Evolutionary conservation across 2,329 filamentous ascomycete species (phyloP).

Genomic region (Aspergillus proliferans): DNA sequence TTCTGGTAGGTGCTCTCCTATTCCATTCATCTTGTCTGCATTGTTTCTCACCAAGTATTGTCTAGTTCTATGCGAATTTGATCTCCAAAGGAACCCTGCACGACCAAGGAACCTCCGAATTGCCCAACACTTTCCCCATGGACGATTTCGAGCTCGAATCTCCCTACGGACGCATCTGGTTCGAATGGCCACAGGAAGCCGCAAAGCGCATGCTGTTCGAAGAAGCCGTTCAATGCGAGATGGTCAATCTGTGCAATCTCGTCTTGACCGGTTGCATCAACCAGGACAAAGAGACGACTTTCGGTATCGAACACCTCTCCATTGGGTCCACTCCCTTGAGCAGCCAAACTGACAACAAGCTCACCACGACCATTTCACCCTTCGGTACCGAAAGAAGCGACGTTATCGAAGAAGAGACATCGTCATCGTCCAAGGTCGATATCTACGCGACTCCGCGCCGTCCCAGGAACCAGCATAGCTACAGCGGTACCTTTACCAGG

Average conservation of each 20-base stretch:
- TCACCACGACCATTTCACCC: conserved; percentile 3
- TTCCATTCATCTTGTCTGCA: background rate
- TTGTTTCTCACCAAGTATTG: background rate
- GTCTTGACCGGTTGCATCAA: conserved; percentile 16
- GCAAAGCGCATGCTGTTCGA: conserved; percentile 14
- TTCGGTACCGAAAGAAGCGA: conserved; percentile 1
- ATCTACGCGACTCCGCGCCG: conserved; percentile 10
- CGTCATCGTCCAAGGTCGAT: conserved; percentile 2
- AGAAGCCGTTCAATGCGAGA: conserved; percentile 17
- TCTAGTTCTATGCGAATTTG: conserved; percentile 21
- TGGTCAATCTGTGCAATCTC: conserved; percentile 15
- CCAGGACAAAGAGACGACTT: conserved; percentile 4
- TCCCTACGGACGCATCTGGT: conserved; percentile 23
- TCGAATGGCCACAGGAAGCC: conserved; percentile 19
- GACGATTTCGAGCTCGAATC: conserved; percentile 13
- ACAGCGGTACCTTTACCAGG: background rate
- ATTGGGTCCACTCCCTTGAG: background rate
- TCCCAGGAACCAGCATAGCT: conserved; percentile 6
- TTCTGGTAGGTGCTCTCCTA: conserved; percentile 20
- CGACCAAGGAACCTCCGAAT: conserved; percentile 4
- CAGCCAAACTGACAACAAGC: background rate
- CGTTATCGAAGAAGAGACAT: background rate
- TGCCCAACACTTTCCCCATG: conserved; percentile 15
- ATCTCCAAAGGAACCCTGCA: conserved; percentile 15
- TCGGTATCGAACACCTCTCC: background rate